A percentile compares a stretch with the other conserved stretches of the same genome.
Conservation (phyloP, 352 stramenopile species). For the Thalassiosira livingstoniorum region DNA sequence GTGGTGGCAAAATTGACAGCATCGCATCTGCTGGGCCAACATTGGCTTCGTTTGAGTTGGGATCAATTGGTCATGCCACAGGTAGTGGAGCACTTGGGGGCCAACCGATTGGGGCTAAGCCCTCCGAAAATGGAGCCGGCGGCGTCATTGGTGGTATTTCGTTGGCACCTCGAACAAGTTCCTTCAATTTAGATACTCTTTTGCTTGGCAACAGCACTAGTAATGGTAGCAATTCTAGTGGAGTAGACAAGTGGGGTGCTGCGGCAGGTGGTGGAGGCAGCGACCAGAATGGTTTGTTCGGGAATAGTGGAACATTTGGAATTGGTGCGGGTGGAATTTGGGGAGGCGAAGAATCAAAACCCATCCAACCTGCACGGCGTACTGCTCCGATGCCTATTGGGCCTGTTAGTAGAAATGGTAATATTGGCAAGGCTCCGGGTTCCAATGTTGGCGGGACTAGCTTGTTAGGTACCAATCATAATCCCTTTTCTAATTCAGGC, state of each 20-base stretch:
- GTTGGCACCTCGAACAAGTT: slow-evolving; percentile 31
- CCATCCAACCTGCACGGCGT: slow-evolving; percentile 17
- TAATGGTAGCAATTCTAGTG: slow-evolving; percentile 25
- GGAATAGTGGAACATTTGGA: slow-evolving; percentile 27
- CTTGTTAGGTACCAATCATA: slow-evolving; percentile 53
- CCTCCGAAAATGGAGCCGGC: slow-evolving; percentile 21
- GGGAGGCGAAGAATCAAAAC: slow-evolving; percentile 25
- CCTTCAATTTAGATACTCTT: slow-evolving; percentile 32
- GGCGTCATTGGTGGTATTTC: slow-evolving; percentile 54
- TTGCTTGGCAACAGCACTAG: slow-evolving; percentile 26
- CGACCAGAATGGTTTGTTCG: slow-evolving; percentile 40
- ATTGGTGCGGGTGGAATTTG: slow-evolving; percentile 32
- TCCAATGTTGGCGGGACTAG: slow-evolving; percentile 63
- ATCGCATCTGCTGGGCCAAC: slow-evolving; percentile 28
- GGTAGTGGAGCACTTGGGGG: slow-evolving; percentile 63
- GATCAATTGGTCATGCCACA: slow-evolving; percentile 33
- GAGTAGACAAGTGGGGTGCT: slow-evolving; percentile 53
- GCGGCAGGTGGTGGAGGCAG: slow-evolving; percentile 6
- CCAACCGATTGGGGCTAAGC: slow-evolving; percentile 45
- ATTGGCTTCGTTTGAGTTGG: slow-evolving; percentile 34
- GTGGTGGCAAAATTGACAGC: slow-evolving; percentile 57
- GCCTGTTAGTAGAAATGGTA: slow-evolving; percentile 39
- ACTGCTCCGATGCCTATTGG: slow-evolving; percentile 46
- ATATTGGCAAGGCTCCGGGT: slow-evolving; percentile 24
- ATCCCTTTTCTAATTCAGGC: slow-evolving; percentile 28